Evolutionary conservation across 176 grass and related monocot species (phyloP).

Genomic region (Areca catechu): DNA sequence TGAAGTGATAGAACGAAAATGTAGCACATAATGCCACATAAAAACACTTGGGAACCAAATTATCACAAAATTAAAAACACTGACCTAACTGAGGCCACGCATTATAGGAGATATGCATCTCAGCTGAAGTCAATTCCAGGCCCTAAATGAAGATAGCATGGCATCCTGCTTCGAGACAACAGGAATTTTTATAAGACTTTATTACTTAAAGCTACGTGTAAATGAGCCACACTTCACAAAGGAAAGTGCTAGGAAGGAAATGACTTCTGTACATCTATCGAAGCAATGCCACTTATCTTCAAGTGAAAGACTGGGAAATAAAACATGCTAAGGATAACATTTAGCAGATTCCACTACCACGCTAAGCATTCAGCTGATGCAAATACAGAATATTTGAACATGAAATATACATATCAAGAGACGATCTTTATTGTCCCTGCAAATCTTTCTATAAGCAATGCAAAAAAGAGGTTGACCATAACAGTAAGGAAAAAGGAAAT

Average conservation of each 20-base stretch:
- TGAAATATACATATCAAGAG: slow-evolving; percentile 18
- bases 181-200: slow-evolving; percentile 54
- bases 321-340: neutral
- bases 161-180: slow-evolving; percentile 67
- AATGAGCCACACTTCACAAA: slow-evolving; percentile 39
- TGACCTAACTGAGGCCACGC: slow-evolving; percentile 55
- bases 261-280: slow-evolving; percentile 32
- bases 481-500: slow-evolving; percentile 4
- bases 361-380: slow-evolving; percentile 12
- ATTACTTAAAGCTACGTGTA: slow-evolving; percentile 34
- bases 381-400: neutral
- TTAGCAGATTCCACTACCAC: slow-evolving; percentile 13
- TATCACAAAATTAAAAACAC: slow-evolving; percentile 45
- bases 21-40: slow-evolving; percentile 17
- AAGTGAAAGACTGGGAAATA: slow-evolving; percentile 21
- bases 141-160: slow-evolving; percentile 68
- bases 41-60: slow-evolving; percentile 37
- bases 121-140: slow-evolving; percentile 68
- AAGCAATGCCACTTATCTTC: slow-evolving; percentile 25
- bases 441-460: neutral
- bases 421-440: slow-evolving; percentile 10
- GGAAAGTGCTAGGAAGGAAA: slow-evolving; percentile 35
- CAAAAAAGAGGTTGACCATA: neutral
- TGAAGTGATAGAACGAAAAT: slow-evolving; percentile 11
- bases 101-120: slow-evolving; percentile 49